Evolutionary conservation across 2,329 filamentous ascomycete genomes (phyloP).

Genomic region (Colletotrichum viniferum): DNA sequence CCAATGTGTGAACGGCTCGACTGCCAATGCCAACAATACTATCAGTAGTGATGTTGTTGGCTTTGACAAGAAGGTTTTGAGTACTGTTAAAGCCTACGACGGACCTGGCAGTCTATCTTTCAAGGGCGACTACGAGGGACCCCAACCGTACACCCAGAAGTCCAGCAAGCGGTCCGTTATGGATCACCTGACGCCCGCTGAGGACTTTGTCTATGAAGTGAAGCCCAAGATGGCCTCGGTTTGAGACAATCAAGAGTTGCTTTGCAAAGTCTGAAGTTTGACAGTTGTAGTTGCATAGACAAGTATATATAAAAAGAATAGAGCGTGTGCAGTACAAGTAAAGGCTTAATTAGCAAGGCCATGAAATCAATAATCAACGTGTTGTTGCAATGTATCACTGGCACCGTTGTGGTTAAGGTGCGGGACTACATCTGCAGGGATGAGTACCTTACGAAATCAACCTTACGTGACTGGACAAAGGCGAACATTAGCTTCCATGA

Average conservation of each 20-base stretch:
- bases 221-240: neutral
- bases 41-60: neutral
- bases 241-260: neutral
- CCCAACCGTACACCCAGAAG: neutral
- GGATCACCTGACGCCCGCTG: neutral
- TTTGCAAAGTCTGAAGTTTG: neutral
- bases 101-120: neutral
- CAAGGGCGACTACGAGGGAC: neutral
- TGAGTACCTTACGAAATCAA: neutral
- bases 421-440: too few species aligned
- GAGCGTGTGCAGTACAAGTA: neutral
- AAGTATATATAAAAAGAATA: neutral
- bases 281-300: neutral
- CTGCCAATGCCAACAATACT: neutral
- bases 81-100: neutral
- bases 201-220: neutral
- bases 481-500: neutral
- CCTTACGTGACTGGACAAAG: neutral
- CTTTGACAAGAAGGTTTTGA: neutral
- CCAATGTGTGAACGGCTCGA: neutral
- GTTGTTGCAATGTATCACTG: neutral
- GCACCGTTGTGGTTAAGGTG: too few species aligned
- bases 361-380: neutral
- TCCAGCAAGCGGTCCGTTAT: neutral
- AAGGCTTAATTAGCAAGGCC: neutral